phyloP scores from a whole-genome alignment of 768 basidiomycete genomes.

The Lactarius pseudohatsudake region DNA sequence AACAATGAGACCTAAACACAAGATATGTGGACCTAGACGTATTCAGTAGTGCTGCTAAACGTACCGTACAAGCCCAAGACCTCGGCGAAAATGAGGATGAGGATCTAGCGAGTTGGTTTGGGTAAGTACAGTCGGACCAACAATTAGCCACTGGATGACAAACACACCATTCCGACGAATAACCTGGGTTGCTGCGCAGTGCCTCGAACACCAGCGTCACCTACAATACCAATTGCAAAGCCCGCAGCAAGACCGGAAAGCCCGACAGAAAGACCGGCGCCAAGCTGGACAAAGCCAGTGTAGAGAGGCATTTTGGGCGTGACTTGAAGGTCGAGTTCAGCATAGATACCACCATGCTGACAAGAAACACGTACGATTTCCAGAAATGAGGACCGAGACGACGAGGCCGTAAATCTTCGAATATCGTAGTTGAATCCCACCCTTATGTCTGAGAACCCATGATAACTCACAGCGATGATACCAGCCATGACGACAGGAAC shows the following conservation, averaged over 20 bases:
- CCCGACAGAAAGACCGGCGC: conserved; percentile 90
- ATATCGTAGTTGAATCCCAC: not conserved
- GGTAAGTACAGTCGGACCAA: not conserved
- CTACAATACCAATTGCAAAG: conserved; percentile 97
- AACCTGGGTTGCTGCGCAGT: conserved; percentile 95
- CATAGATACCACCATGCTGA: not conserved
- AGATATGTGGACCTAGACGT: conserved; percentile 15
- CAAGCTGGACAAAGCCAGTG: conserved; percentile 90
- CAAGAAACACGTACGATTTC: conserved; percentile 65
- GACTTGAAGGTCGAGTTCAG: conserved; percentile 13
- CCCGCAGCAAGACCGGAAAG: conserved; percentile 96
- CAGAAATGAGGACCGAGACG: conserved; percentile 93
- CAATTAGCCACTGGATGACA: not conserved
- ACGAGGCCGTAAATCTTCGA: conserved; percentile 98
- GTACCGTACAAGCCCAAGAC: conserved; percentile 89
- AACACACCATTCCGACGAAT: conserved; percentile 85
- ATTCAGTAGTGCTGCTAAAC: not conserved
- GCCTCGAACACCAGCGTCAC: conserved; percentile 97
- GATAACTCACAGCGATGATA: conserved; percentile 99
- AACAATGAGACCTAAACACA: conserved; percentile 43
- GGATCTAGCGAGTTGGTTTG: conserved; percentile 29
- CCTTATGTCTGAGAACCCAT: conserved; percentile 49
- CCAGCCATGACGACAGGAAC: conserved; percentile 99
- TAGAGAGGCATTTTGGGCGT: conserved; percentile 55
- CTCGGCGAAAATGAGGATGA: conserved; percentile 98